Conservation (phyloP, 2,329 filamentous ascomycete species). For the Trichoderma sp. region DNA sequence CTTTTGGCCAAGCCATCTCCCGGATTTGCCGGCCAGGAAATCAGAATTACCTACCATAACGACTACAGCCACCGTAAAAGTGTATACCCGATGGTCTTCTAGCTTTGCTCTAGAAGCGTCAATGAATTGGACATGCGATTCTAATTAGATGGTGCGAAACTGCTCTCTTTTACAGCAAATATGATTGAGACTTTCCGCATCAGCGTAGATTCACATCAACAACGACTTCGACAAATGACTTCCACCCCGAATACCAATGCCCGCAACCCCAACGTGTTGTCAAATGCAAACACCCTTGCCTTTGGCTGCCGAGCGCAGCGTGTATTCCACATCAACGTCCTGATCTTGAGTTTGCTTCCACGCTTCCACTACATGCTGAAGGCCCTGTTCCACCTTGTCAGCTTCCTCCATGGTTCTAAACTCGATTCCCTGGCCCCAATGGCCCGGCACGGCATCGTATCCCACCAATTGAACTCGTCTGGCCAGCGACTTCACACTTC, state of each 20-base stretch:
- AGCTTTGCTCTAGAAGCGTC: neutral
- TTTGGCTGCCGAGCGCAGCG: slow-evolving; percentile 34
- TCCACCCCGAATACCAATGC: too few species aligned
- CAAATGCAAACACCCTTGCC: slow-evolving; percentile 30
- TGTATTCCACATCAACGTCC: slow-evolving; percentile 35
- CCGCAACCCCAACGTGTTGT: too few species aligned
- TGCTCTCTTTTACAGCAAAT: neutral
- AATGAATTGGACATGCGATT: neutral
- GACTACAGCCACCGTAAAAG: neutral
- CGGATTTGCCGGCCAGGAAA: slow-evolving; percentile 20
- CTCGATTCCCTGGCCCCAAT: slow-evolving; percentile 28
- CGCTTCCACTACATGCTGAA: slow-evolving; percentile 32
- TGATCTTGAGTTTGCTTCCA: slow-evolving; percentile 32
- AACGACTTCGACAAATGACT: neutral
- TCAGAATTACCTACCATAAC: too few species aligned
- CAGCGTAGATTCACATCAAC: neutral
- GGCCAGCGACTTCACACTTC: neutral
- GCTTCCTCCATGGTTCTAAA: slow-evolving; percentile 36
- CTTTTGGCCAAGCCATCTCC: neutral
- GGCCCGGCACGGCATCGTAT: neutral
- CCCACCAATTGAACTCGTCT: neutral
- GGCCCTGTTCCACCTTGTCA: slow-evolving; percentile 31
- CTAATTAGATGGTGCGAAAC: neutral
- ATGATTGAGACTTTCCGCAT: neutral
- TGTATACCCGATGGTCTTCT: neutral